Evolutionary conservation across 1,284 basidiomycete genomes (phyloP), one percentile per base, ranked within the genome.

Genomic region (Ceratobasidium sp.): DNA sequence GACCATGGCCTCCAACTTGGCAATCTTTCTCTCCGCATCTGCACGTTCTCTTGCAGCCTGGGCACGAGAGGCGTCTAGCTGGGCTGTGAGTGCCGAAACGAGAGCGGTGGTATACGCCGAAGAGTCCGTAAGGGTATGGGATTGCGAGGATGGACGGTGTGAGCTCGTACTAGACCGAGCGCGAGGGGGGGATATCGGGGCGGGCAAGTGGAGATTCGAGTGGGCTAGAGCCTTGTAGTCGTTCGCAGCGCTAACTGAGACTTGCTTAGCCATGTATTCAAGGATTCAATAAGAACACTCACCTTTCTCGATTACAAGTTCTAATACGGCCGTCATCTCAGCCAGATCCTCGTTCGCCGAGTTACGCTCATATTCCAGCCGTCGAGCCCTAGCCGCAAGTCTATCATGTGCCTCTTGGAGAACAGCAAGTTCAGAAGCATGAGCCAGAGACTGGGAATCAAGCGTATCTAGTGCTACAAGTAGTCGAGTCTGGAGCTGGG

Each of bases 281-380:
- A n/a, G 17, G 15, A 33, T 1, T 42, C 48, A 33, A 46, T 6
- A 44, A 46, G 50, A 4, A 20, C 2, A n/a, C 70, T 26, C 28
- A 74, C 70, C 70, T 74, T 74, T 74, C 59, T 74, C 70, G 57
- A 74, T 44, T 9, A 74, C 70, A 38, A 74, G 46, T 26, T 74
- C 70, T 3, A 74, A 44, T 23, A 74, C 70, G 2, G 70, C 33
- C 44, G 70, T 74, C 70, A 74, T 74, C 64, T 74, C 70, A 74
- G 70, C 70, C 57, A 74, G 44, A 26, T 74, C 70, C 15, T 74
- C 57, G 46, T 74, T 74, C 7, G 70, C 70, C 20, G 70, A 46
- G 44, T 74, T 74, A 15, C 70, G 70, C 33, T 74, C 70, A 28
- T 74, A 74, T 57, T 74, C 70, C 42, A 74, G 54, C n/a, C 70